Conservation (phyloP, 169 alveolate species). For the Babesia sp. region DNA sequence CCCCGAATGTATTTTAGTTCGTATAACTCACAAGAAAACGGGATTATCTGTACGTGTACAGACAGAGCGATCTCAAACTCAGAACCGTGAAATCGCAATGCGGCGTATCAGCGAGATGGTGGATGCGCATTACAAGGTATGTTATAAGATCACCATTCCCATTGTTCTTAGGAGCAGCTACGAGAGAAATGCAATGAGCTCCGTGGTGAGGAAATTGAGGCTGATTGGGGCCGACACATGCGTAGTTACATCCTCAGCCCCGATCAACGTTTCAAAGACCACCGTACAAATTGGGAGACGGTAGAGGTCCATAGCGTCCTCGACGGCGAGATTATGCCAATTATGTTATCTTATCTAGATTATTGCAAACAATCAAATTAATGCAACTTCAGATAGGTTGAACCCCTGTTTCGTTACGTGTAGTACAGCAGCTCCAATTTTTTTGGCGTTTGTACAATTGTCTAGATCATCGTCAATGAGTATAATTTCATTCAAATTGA, state of each 20-base stretch:
- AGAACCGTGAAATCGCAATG: slow-evolving; percentile 73
- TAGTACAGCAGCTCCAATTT: slow-evolving; percentile 58
- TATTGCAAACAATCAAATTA: slow-evolving; percentile 7
- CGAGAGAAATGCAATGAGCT: slow-evolving; percentile 55
- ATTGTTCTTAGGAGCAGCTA: slow-evolving; percentile 15
- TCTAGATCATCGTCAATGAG: slow-evolving; percentile 68
- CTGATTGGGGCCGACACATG: slow-evolving; percentile 68
- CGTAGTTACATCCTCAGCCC: slow-evolving; percentile 67
- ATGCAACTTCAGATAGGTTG: slow-evolving; percentile 39
- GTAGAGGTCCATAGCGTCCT: slow-evolving; percentile 36
- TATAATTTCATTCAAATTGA: slow-evolving; percentile 53
- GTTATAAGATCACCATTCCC: background rate
- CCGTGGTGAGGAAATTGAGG: slow-evolving; percentile 59
- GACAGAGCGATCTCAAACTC: slow-evolving; percentile 74
- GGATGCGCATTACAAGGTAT: slow-evolving; percentile 58
- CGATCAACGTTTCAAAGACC: slow-evolving; percentile 66
- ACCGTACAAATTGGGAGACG: slow-evolving; percentile 62
- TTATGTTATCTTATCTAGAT: slow-evolving; percentile 45
- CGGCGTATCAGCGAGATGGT: slow-evolving; percentile 68
- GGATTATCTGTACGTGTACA: slow-evolving; percentile 83
- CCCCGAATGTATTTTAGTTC: slow-evolving; percentile 37
- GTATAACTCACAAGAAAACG: slow-evolving; percentile 91
- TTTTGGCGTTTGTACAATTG: slow-evolving; percentile 60
- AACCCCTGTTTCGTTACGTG: slow-evolving; percentile 60
- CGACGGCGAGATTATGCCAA: slow-evolving; percentile 63